Evolutionary conservation across 495 filamentous ascomycete genomes (phyloP), one percentile per base, ranked within the genome.

Genomic region (Halenospora varia): DNA sequence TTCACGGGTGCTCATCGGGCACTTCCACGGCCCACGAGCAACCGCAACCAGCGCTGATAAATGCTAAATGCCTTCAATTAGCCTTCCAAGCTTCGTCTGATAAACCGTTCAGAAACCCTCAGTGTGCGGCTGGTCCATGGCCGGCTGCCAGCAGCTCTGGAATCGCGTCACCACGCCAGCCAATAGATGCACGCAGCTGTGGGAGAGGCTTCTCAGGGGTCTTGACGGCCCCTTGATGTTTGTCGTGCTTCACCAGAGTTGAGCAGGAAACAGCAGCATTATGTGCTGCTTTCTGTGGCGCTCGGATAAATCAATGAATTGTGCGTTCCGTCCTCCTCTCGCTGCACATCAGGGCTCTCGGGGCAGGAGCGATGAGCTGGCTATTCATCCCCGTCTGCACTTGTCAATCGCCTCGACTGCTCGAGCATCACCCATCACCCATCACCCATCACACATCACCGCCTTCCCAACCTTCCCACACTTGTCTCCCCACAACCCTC

Each of bases 401-500:
- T 49, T 9, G 10, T 49, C 47, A 13, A 24, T 23, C 47, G 11
- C 8, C 18, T n/a, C 47, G 15, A 53, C 57, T 56, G 56, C 52
- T 61, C 59, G 53, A 53, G 50, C 59, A 48, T 61, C 59, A 58
- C 59, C 56, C 57, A 61, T 62, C 66, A 64, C 70, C 55, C 55
- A 60, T 62, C 61, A 68, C 61, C 59, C 58, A 57, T 53, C 60
- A 40, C 48, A 51, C 48, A 48, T 58, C 41, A 60, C 57, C 35
- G 57, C 56, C 52, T 47, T 61, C 55, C 64, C 67, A 71, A 62
- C 60, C 56, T 55, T 67, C 66, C 62, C 51, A 63, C 49, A 62
- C 64, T 66, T 62, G 66, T 67, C 68, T 67, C 60, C 66, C 68
- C 69, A 67, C 68, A 69, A 6, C 29, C 29, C 29, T 35, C 29